These are phyloP conservation scores for Apodospora peruviana DNA, from an alignment of 495 filamentous ascomycete genomes.

Conservation along the genomic window DNA sequence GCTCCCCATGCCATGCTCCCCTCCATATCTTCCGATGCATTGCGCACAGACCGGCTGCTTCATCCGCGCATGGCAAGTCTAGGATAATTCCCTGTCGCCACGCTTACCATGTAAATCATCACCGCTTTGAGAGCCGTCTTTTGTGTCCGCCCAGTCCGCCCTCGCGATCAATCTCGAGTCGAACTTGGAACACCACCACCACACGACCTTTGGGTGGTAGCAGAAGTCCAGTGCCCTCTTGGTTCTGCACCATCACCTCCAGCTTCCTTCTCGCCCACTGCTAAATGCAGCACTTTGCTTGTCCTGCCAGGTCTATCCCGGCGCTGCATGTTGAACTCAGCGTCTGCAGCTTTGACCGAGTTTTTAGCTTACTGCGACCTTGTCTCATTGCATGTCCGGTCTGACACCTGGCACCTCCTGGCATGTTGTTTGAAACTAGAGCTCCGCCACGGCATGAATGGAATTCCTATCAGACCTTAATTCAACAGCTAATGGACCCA, in stretches of 20 bases:
- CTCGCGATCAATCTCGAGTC: neutral
- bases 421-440: slow-evolving; percentile 12
- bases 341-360: neutral
- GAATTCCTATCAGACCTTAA: slow-evolving; percentile 6
- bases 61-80: slow-evolving; percentile 13
- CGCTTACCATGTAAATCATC: slow-evolving; percentile 7
- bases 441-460: slow-evolving; percentile 15
- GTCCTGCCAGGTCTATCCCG: neutral
- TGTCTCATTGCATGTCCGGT: slow-evolving; percentile 2
- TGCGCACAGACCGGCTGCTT: slow-evolving; percentile 14
- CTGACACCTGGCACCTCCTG: neutral
- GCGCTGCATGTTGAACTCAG: neutral
- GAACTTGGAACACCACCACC: neutral
- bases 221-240: too few relatives aligned
- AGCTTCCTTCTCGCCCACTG: neutral
- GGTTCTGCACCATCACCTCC: neutral
- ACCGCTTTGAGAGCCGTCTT: neutral
- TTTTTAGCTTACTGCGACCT: neutral
- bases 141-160: neutral
- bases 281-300: neutral
- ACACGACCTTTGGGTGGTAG: neutral
- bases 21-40: slow-evolving; percentile 16
- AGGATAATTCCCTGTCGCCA: slow-evolving; percentile 21
- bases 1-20: slow-evolving; percentile 9
- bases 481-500: neutral